Evolutionary conservation across 495 filamentous ascomycete genomes (phyloP).

Genomic region (Penicillium argentinense): DNA sequence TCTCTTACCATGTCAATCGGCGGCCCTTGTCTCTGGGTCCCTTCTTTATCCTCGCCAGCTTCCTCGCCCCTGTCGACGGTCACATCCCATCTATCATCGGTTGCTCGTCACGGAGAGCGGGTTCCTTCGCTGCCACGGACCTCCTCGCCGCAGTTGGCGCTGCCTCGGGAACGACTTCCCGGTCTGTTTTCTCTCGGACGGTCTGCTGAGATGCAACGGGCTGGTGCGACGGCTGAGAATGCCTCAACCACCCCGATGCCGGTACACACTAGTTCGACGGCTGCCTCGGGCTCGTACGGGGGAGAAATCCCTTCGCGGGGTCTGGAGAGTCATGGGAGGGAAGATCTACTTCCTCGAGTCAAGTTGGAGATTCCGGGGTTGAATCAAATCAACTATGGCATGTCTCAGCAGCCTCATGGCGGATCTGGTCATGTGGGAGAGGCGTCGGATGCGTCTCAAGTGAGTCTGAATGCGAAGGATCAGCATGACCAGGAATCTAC

Average conservation of each 20-base stretch:
- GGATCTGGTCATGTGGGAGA: constrained; percentile 18
- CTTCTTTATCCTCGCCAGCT: constrained; percentile 38
- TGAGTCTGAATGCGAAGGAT: constrained; percentile 16
- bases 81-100: constrained; percentile 32
- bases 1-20: constrained; percentile 44
- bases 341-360: constrained; percentile 18
- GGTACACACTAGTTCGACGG: constrained; percentile 12
- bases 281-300: constrained; percentile 20
- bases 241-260: constrained; percentile 26
- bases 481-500: constrained; percentile 28
- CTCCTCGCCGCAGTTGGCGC: constrained; percentile 20
- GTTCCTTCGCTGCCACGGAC: constrained; percentile 23
- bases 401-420: constrained; percentile 17
- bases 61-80: constrained; percentile 38
- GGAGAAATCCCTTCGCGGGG: constrained; percentile 19
- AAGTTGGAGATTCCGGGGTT: constrained; percentile 23
- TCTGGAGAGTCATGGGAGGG: constrained; percentile 11
- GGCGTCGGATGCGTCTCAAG: constrained; percentile 16
- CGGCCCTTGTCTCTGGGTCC: constrained; percentile 44
- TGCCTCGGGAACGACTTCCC: constrained; percentile 24
- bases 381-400: constrained; percentile 17
- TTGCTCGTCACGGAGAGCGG: constrained; percentile 35
- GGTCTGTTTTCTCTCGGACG: constrained; percentile 12
- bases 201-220: constrained; percentile 32
- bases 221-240: constrained; percentile 37